A percentile compares a stretch with the other conserved stretches of the same genome.
Evolutionary conservation across 2,329 filamentous ascomycete species (phyloP).

Genomic region (Ascochyta fabae): DNA sequence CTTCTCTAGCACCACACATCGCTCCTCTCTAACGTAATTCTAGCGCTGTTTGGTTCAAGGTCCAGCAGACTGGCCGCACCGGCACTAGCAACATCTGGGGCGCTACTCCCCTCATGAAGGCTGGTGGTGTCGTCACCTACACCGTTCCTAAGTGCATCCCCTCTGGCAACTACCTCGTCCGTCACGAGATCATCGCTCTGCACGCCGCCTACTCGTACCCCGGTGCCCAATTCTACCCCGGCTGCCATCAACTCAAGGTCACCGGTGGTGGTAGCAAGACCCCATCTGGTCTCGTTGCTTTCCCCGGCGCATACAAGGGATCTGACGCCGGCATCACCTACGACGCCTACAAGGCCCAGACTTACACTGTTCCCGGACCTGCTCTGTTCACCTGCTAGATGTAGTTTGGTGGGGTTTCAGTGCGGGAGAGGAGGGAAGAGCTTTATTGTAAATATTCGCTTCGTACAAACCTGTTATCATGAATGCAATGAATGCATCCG

Average conservation of each 20-base stretch:
- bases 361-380: constrained; percentile 40
- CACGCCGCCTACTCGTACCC: constrained; percentile 58
- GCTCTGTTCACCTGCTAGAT: constrained; percentile 40
- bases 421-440: not conserved
- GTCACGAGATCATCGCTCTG: constrained; percentile 64
- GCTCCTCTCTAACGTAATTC: constrained; percentile 1
- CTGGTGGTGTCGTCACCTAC: constrained; percentile 56
- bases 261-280: constrained; percentile 56
- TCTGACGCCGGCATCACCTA: constrained; percentile 61
- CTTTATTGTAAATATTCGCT: constrained; percentile 23
- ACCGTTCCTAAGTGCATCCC: constrained; percentile 62
- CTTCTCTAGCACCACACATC: constrained; percentile 13
- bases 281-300: constrained; percentile 53
- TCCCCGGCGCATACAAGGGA: constrained; percentile 62
- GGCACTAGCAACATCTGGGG: constrained; percentile 61
- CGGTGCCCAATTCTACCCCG: constrained; percentile 64
- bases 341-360: constrained; percentile 55
- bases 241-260: constrained; percentile 64
- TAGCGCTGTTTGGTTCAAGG: constrained; percentile 63
- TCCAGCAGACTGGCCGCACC: constrained; percentile 58
- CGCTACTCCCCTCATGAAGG: constrained; percentile 53
- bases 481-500: constrained; percentile 1
- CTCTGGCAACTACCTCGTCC: constrained; percentile 64
- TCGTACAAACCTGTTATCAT: not conserved
- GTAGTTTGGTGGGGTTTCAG: not conserved